Conservation (phyloP, 2,329 filamentous ascomycete genomes). For the Claviceps citrina region DNA sequence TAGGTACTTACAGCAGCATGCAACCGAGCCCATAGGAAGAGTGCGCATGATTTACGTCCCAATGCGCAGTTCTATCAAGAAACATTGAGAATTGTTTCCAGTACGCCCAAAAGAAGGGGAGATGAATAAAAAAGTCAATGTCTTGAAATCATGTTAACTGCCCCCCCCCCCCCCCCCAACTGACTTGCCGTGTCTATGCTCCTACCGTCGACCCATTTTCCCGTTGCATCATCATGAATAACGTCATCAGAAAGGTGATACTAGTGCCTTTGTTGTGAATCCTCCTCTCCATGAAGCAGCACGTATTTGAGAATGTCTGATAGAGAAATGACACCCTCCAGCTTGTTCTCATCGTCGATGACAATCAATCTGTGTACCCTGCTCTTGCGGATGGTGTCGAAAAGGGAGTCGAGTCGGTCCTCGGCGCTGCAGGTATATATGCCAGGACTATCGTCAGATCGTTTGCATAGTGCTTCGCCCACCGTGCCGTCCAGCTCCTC, state of each 20-base stretch:
- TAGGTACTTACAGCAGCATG: conserved; percentile 1
- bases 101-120: neutral
- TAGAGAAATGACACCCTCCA: conserved; percentile 80
- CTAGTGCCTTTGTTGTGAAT: conserved; percentile 13
- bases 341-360: conserved; percentile 73
- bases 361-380: conserved; percentile 86
- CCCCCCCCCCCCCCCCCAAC: too few relatives aligned
- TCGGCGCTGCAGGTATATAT: conserved; percentile 92
- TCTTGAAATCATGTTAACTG: neutral
- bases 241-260: neutral
- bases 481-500: conserved; percentile 78
- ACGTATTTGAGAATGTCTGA: conserved; percentile 96
- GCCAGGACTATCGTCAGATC: conserved; percentile 80
- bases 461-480: conserved; percentile 75
- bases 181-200: conserved; percentile 1
- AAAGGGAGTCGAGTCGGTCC: conserved; percentile 86
- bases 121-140: neutral
- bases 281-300: conserved; percentile 61
- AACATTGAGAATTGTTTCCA: neutral
- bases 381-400: conserved; percentile 90
- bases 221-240: neutral
- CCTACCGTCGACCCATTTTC: neutral
- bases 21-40: neutral
- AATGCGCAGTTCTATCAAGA: neutral
- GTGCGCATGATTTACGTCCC: neutral